phyloP scores from a whole-genome alignment of 805 yeast genomes.

The Candida saitoana region DNA sequence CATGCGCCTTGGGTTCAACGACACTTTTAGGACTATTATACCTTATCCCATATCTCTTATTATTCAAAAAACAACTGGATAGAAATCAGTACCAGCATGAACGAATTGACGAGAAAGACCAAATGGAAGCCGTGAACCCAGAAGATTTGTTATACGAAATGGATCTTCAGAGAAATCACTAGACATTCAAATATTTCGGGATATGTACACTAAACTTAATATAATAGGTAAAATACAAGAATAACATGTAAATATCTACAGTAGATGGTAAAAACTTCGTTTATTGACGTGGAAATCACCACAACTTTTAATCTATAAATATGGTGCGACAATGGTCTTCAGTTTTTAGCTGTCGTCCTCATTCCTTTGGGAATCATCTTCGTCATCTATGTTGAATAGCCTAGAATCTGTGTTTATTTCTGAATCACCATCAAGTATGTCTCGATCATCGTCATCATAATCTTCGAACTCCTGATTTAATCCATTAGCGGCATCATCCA shows the following conservation, averaged over 20 bases:
- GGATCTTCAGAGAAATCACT: slow-evolving; percentile 33
- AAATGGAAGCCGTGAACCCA: slow-evolving; percentile 43
- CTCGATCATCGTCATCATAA: slow-evolving; percentile 17
- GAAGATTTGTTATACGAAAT: slow-evolving; percentile 42
- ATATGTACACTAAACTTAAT: background rate
- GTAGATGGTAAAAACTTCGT: no score
- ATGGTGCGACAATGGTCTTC: background rate
- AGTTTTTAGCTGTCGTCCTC: background rate
- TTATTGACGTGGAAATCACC: no score
- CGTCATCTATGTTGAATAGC: slow-evolving; percentile 4
- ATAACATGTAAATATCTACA: slow-evolving; percentile 1
- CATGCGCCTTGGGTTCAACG: slow-evolving; percentile 44
- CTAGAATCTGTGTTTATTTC: slow-evolving; percentile 9
- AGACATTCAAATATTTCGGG: background rate
- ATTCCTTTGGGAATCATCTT: slow-evolving; percentile 1
- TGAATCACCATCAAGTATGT: slow-evolving; percentile 4
- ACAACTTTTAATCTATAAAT: background rate
- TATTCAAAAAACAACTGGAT: slow-evolving; percentile 25
- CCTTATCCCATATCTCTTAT: slow-evolving; percentile 34
- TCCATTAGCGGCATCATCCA: slow-evolving; percentile 25
- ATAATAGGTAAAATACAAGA: background rate
- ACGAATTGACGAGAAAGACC: slow-evolving; percentile 41
- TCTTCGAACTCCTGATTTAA: slow-evolving; percentile 15
- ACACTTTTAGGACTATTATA: slow-evolving; percentile 38
- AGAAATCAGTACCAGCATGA: slow-evolving; percentile 16